phyloP scores from a whole-genome alignment of 2,329 filamentous ascomycete species.

The Zymoseptoria ardabiliae region DNA sequence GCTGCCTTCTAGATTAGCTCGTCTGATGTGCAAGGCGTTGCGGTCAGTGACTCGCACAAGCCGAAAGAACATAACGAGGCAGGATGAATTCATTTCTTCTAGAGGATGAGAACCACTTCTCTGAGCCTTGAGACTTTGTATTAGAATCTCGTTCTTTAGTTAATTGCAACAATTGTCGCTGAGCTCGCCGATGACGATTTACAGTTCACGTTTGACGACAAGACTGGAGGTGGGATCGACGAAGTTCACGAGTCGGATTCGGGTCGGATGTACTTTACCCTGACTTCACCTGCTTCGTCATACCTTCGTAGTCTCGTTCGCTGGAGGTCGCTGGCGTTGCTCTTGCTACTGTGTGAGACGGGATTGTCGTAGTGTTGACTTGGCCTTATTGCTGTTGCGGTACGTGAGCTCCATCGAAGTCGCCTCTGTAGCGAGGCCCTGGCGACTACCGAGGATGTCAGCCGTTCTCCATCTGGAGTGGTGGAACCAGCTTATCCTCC shows the following conservation, averaged over 20 bases:
- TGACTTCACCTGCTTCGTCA: no score
- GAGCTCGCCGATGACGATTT: background rate
- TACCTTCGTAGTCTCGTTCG: no score
- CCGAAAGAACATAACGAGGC: background rate
- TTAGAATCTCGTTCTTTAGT: background rate
- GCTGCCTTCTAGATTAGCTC: background rate
- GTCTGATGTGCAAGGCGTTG: background rate
- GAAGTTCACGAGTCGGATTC: no score
- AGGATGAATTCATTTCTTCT: background rate
- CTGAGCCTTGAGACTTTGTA: background rate
- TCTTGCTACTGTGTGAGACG: no score
- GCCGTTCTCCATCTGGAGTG: no score
- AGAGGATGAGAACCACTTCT: background rate
- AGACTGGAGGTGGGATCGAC: no score
- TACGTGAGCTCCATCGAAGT: background rate
- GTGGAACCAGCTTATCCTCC: no score
- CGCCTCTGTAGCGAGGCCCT: background rate
- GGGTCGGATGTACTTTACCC: no score
- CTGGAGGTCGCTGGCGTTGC: no score
- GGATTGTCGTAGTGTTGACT: no score
- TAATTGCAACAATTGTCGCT: background rate
- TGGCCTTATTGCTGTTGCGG: no score
- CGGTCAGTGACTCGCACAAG: background rate
- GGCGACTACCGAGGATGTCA: background rate
- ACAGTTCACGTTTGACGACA: no score